Evolutionary conservation across 495 filamentous ascomycete species (phyloP), one percentile per base, ranked within the genome.

Genomic region (Cercophora sp.): DNA sequence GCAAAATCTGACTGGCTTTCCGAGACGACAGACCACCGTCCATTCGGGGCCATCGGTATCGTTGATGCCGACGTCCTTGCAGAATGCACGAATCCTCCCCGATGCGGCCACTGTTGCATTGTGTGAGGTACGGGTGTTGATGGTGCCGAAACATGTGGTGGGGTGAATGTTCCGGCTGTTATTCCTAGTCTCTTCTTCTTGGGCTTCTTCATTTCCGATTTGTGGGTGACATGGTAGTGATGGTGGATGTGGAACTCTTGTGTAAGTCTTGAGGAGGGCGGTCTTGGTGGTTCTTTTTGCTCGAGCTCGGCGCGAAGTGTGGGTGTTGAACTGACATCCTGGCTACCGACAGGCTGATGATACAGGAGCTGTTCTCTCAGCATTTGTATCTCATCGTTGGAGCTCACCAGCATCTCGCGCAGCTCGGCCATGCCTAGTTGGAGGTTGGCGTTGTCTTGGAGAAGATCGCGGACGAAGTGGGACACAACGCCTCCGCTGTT

Each of bases 401-500:
- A 94, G 60, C 80, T 90, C 55, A 88, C 79, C 22, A 98, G 77
- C 86, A 96, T 85, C 64, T 96, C 91, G 15, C 92, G 78, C 27
- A 98, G 72, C 67, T 98, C 92, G 49, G 89, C 81, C 42, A 96
- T 91, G 10, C 87, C 90, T 48, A 89, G 77, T 63, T 96, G 92
- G 42, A 98, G 73, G 57, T 90, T 94, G 11, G 89, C 89, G 63
- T 98, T 98, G 64, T 98, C 92, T 61, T 94, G 87, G 29, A 98
- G 70, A 39, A 98, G 91, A 60, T 96, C 92, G 62, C 89, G 89
- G 49, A 98, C 92, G 54, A 98, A 96, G 60, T 90, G 87, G 27
- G 88, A 91, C 6, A 96, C 87, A 11, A 94, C 89, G 49, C 69
- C 80, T 31, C 79, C 43, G 5, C 61, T 50, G 15, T 32, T 52